phyloP scores from a whole-genome alignment of 768 basidiomycete species.

The Leccinum rimulosum region DNA sequence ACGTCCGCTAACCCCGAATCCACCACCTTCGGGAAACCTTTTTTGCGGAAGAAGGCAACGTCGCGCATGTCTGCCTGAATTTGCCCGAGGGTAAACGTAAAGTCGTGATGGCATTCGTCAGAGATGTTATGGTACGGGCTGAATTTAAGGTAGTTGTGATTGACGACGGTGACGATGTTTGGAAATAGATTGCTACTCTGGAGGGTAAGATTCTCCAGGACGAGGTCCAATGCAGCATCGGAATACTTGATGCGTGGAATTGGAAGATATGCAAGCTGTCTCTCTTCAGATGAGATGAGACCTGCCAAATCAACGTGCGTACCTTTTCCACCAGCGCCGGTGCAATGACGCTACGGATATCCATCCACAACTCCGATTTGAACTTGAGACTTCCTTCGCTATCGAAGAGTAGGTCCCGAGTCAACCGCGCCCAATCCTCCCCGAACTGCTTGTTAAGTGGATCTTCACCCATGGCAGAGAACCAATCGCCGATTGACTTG shows the following conservation, averaged over 20 bases:
- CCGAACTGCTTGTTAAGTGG: conserved; percentile 79
- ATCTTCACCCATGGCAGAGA: conserved; percentile 82
- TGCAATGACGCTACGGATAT: conserved; percentile 79
- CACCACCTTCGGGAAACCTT: conserved; percentile 77
- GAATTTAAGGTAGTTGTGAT: conserved; percentile 82
- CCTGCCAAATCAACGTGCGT: conserved; percentile 12
- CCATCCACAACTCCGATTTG: conserved; percentile 87
- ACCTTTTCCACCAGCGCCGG: conserved; percentile 78
- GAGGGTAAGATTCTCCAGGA: conserved; percentile 90
- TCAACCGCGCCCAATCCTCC: conserved; percentile 78
- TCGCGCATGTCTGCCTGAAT: conserved; percentile 95
- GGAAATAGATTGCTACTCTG: conserved; percentile 90
- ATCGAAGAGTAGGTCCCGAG: conserved; percentile 76
- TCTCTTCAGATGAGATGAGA: neutral
- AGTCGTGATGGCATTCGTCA: conserved; percentile 67
- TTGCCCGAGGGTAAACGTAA: conserved; percentile 75
- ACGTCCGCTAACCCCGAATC: conserved; percentile 89
- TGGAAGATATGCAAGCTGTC: conserved; percentile 72
- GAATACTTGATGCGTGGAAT: conserved; percentile 95
- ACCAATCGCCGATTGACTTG: conserved; percentile 70
- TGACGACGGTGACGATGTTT: conserved; percentile 68
- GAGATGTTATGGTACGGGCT: conserved; percentile 61
- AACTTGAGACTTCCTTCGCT: conserved; percentile 81
- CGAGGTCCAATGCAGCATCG: conserved; percentile 81
- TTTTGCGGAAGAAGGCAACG: conserved; percentile 88